phyloP scores from a whole-genome alignment of 169 alveolate species.

The Cryptosporidium meleagridis region DNA sequence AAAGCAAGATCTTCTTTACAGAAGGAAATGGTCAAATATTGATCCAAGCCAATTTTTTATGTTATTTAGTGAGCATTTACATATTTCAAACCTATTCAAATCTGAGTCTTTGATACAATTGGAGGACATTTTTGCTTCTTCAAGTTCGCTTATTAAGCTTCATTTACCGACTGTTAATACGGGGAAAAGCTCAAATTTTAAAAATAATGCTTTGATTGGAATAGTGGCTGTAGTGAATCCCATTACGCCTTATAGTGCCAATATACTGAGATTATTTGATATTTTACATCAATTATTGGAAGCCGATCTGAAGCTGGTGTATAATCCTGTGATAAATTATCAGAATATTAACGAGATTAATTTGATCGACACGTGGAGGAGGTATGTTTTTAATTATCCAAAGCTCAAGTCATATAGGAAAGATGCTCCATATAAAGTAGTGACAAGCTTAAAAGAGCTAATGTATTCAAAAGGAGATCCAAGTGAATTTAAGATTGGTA shows the following conservation, averaged over 20 bases:
- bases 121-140: conserved; percentile 6
- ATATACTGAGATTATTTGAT: conserved; percentile 13
- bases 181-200: neutral
- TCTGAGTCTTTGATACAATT: conserved; percentile 9
- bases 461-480: conserved; percentile 24
- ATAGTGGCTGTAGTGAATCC: conserved; percentile 52
- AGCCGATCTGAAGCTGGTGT: conserved; percentile 25
- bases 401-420: neutral
- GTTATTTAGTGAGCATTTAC: conserved; percentile 15
- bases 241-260: neutral
- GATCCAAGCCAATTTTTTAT: conserved; percentile 19
- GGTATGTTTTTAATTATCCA: conserved; percentile 71
- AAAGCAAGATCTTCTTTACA: neutral
- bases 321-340: conserved; percentile 37
- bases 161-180: conserved; percentile 16
- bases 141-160: conserved; percentile 3
- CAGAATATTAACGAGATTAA: neutral
- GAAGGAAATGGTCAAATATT: conserved; percentile 14
- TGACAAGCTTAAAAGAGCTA: conserved; percentile 2
- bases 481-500: neutral
- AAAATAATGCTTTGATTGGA: neutral
- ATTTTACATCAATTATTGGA: conserved; percentile 45
- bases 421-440: neutral
- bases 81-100: conserved; percentile 3
- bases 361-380: conserved; percentile 34